Evolutionary conservation across 345 rosid species (phyloP), one percentile per base, ranked within the genome.

Genomic region (Erysimum cheiranthoides): DNA sequence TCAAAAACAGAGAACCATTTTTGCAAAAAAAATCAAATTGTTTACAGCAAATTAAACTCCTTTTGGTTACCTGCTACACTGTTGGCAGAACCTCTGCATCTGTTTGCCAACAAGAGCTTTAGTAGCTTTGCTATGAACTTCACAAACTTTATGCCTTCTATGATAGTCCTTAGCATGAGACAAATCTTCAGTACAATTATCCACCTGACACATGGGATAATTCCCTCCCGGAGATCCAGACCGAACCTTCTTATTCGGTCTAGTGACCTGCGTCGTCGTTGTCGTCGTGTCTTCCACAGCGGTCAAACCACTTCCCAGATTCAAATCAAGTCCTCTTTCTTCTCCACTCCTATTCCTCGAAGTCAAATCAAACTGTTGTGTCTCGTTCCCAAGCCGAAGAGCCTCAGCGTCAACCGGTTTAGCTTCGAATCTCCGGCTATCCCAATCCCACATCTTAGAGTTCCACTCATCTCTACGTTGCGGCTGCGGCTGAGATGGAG

Each of bases 71-170:
- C 98, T 90, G 93, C 98, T 93, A 66, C 98, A 93, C 89, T 93
- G 98, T 79, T 93, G 98, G 80, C 98, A 93, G 35, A 93, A 93
- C 86, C 98, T 86, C 84, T 93, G 98, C 97, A 93, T 86, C 84
- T 89, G 98, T 62, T 89, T 89, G 51, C 86, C 90, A 35, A 93
- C 93, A 3, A 86, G 84, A 56, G 95, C 93, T 72, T 89, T 85
- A 6, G 89, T 79, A 64, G 93, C 81, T 81, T 93, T 93, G 83
- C 98, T 93, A 68, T 93, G 98, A 82, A 79, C 67, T 74, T 89
- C 89, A 50, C 98, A 93, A 9, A 93, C 98, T 77, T 89, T 93
- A 83, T 91, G 98, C 18, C 98, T 85, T 58, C 98, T 90, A 45
- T 93, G 98, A 76, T 90, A 93, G 69, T 93, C 98, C 80, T 93